These are phyloP conservation scores for Cordyceps pruinosa DNA, from an alignment of 2,329 filamentous ascomycete species.

Conservation along the genomic window DNA sequence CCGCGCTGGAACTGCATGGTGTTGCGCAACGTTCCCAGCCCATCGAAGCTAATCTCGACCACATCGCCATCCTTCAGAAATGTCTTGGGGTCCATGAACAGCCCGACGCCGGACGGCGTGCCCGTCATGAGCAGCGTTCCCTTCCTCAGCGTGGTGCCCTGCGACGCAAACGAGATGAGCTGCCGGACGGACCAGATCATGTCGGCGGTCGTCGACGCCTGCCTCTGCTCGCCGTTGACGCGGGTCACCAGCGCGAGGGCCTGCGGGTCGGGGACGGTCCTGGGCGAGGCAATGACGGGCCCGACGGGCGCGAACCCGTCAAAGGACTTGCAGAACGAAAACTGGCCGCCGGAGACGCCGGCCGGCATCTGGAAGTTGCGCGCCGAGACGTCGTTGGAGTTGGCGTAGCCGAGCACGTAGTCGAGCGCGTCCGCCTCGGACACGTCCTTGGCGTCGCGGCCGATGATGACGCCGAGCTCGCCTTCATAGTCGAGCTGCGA, in stretches of 20 bases:
- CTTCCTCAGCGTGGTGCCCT: slow-evolving; percentile 32
- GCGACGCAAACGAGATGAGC: slow-evolving; percentile 33
- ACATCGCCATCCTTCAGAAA: slow-evolving; percentile 30
- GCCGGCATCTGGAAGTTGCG: slow-evolving; percentile 42
- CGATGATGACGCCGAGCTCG: slow-evolving; percentile 44
- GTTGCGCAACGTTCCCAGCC: background rate
- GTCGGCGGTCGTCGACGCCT: slow-evolving; percentile 35
- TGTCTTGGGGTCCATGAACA: slow-evolving; percentile 21
- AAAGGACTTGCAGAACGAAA: slow-evolving; percentile 44
- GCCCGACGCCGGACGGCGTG: slow-evolving; percentile 35
- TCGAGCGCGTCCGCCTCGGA: slow-evolving; percentile 38
- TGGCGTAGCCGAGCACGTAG: slow-evolving; percentile 51
- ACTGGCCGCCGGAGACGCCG: slow-evolving; percentile 29
- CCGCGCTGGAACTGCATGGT: background rate
- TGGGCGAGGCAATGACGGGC: slow-evolving; percentile 26
- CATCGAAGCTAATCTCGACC: slow-evolving; percentile 19
- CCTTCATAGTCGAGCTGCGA: slow-evolving; percentile 20
- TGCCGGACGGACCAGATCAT: slow-evolving; percentile 38
- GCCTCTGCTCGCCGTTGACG: slow-evolving; percentile 40
- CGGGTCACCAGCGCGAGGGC: slow-evolving; percentile 16
- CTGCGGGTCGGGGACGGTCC: slow-evolving; percentile 16
- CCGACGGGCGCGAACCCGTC: slow-evolving; percentile 47
- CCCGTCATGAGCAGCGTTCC: slow-evolving; percentile 45
- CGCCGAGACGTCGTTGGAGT: slow-evolving; percentile 47
- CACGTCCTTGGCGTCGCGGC: slow-evolving; percentile 40